phyloP scores from a whole-genome alignment of 2,329 filamentous ascomycete species.

The Aspergillus terreus region DNA sequence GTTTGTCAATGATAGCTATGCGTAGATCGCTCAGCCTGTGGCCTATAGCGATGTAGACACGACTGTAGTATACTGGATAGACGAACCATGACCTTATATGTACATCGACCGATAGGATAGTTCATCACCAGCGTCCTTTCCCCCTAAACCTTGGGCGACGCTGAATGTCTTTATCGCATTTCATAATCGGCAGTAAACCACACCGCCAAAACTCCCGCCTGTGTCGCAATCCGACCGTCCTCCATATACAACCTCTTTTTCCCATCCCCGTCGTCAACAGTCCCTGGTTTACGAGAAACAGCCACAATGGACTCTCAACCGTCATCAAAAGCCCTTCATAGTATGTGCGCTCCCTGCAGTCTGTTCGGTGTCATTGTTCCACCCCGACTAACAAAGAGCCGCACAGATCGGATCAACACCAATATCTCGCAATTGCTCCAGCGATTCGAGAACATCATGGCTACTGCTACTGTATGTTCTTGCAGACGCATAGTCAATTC shows the following conservation, averaged over 20 bases:
- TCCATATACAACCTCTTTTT: conserved; percentile 5
- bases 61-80: too few species aligned
- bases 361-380: background rate
- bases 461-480: conserved; percentile 46
- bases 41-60: too few species aligned
- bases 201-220: background rate
- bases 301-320: conserved; percentile 32
- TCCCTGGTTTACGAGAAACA: background rate
- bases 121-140: background rate
- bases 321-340: conserved; percentile 15
- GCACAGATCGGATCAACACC: conserved; percentile 41
- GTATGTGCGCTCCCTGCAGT: conserved; percentile 8
- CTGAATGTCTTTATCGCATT: too few species aligned
- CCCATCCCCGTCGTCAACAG: background rate
- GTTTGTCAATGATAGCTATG: too few species aligned
- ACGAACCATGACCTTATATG: background rate
- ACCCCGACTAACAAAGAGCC: background rate
- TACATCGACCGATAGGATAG: background rate
- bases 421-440: conserved; percentile 47
- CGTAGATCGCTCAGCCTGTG: too few species aligned
- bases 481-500: background rate
- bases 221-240: background rate
- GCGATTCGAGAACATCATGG: conserved; percentile 55
- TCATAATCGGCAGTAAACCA: background rate
- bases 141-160: too few species aligned